Evolutionary conservation across 805 yeast species (phyloP).

Genomic region (Metschnikowia hibisci): DNA sequence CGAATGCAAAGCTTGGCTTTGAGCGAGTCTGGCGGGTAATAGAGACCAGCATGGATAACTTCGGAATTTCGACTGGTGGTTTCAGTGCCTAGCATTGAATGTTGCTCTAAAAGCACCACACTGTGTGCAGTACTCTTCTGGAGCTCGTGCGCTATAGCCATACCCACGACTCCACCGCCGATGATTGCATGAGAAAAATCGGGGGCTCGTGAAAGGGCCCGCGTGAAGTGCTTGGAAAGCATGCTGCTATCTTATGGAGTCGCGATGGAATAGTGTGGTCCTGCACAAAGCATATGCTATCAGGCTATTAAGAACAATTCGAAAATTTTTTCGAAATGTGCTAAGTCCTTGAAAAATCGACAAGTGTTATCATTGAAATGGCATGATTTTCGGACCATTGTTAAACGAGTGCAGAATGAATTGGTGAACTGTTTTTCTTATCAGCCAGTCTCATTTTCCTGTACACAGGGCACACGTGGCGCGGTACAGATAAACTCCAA

Average conservation of each 20-base stretch:
- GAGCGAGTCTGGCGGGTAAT: constrained; percentile 66
- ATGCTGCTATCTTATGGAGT: background rate
- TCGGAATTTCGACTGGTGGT: constrained; percentile 90
- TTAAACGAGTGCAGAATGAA: constrained; percentile 73
- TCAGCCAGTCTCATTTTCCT: background rate
- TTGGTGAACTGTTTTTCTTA: constrained; percentile 58
- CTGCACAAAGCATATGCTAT: too few relatives aligned
- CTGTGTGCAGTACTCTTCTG: constrained; percentile 39
- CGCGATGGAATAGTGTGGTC: too few relatives aligned
- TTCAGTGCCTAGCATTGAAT: constrained; percentile 64
- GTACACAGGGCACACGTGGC: constrained; percentile 5
- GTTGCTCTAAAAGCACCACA: constrained; percentile 68
- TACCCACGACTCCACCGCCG: constrained; percentile 85
- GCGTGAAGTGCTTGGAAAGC: constrained; percentile 4
- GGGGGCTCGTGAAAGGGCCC: background rate
- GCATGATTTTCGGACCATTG: too few relatives aligned
- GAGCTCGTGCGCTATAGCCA: constrained; percentile 74
- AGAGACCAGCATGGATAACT: constrained; percentile 88
- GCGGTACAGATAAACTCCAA: constrained; percentile 1
- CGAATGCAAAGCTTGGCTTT: constrained; percentile 67
- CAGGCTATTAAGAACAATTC: too few relatives aligned
- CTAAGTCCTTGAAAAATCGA: too few relatives aligned
- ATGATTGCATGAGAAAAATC: constrained; percentile 71
- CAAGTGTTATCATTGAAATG: too few relatives aligned
- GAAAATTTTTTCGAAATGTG: too few relatives aligned